Evolutionary conservation across 805 yeast species (phyloP), one percentile per base, ranked within the genome.

Genomic region (Saturnispora sekii): DNA sequence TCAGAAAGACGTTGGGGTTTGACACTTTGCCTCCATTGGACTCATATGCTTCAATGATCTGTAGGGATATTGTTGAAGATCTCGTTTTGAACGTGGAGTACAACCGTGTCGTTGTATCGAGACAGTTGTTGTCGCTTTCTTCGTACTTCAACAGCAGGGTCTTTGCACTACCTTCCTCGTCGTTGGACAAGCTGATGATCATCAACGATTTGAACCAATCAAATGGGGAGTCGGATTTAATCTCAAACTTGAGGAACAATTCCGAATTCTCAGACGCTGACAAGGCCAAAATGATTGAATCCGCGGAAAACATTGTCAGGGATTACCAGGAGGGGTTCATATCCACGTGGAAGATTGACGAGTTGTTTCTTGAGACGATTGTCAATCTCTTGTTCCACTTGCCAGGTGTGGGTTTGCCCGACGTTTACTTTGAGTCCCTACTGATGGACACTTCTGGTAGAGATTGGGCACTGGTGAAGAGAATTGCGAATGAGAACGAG

Each of bases 281-380:
- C 37, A 61, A 56, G 34, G 35, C 38, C 2, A 51, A 58, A 28
- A 57, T 64, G 58, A 51, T 63, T 15, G 47, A 51, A 18, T 59
- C 62, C 14, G 61, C 64, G 0, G 64, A 66, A 38, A 67, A 64
- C 18, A 63, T 67, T 12, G 63, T 65, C 30, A 61, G 61, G 40
- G 69, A 71, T 39, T 65, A 68, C 49, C 61, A 65, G 15, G 59
- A 62, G 15, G 66, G 68, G 18, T 53, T 49, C 44, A 52, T 47
- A 15, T 76, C 94, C 1, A 87, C 96, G 0, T 87, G 85, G 84
- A 93, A 93, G 60, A 75, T 88, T 48, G 98, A 93, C 63, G 96
- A 89, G 59, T 70, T 89, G 35, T 85, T 90, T 0, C 74, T 89
- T 32, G 97, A 93, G 59, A 77, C 84, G 37, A 77, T 89, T 35